These are phyloP conservation scores for Saccharomycopsis capsularis DNA, from an alignment of 805 yeast genomes.

Conservation along the genomic window DNA sequence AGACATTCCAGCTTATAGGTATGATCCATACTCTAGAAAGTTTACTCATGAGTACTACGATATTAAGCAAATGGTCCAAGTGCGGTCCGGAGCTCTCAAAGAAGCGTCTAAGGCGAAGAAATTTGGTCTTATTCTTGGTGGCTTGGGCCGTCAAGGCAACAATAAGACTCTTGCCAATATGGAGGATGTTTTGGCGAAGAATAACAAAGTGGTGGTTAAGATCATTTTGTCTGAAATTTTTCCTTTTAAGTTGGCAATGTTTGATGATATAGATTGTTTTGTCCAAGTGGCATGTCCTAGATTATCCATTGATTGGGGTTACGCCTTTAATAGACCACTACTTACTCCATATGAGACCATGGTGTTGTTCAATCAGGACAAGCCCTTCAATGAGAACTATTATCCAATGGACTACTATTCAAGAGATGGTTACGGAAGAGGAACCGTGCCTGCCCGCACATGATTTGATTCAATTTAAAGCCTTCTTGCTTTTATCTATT, in stretches of 20 bases:
- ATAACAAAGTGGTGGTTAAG: constrained; percentile 66
- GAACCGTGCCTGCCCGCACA: constrained; percentile 32
- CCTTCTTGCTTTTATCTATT: too few relatives aligned
- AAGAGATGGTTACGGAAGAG: constrained; percentile 87
- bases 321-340: constrained; percentile 87
- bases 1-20: constrained; percentile 80
- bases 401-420: constrained; percentile 97
- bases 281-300: constrained; percentile 98
- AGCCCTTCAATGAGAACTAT: constrained; percentile 50
- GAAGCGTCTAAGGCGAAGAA: constrained; percentile 54
- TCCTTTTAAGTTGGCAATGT: constrained; percentile 86
- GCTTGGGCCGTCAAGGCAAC: constrained; percentile 93
- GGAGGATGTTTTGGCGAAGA: constrained; percentile 43
- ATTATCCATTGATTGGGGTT: constrained; percentile 96
- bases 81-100: constrained; percentile 67
- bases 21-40: constrained; percentile 90
- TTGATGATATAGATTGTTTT: constrained; percentile 89
- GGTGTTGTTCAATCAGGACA: constrained; percentile 75
- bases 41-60: constrained; percentile 87
- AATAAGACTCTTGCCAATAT: constrained; percentile 64
- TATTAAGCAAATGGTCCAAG: constrained; percentile 70
- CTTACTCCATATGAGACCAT: constrained; percentile 94
- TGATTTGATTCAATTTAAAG: neutral
- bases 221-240: constrained; percentile 88
- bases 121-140: constrained; percentile 84